phyloP scores from a whole-genome alignment of 2,329 filamentous ascomycete species.

The Hyphodiscus sp. region DNA sequence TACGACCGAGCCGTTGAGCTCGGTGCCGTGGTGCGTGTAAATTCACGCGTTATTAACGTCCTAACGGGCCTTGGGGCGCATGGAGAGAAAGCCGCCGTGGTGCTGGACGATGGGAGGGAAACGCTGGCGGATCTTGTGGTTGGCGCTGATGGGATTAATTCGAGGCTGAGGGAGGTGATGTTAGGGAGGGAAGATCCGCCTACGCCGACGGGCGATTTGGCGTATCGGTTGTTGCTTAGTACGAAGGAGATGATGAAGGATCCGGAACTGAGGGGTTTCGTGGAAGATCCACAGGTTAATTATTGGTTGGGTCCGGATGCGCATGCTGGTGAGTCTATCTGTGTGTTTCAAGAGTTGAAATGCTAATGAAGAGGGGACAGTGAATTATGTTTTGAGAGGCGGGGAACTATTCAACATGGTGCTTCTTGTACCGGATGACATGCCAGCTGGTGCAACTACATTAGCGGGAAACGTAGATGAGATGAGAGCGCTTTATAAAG shows the following conservation, averaged over 20 bases:
- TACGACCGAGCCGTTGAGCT: conserved; percentile 33
- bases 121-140: conserved; percentile 33
- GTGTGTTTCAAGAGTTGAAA: neutral
- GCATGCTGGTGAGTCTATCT: conserved; percentile 34
- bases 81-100: conserved; percentile 19
- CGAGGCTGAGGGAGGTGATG: conserved; percentile 33
- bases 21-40: conserved; percentile 34
- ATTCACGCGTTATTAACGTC: conserved; percentile 33
- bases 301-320: conserved; percentile 42
- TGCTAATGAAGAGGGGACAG: conserved; percentile 14
- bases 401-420: conserved; percentile 41
- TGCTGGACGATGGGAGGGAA: conserved; percentile 24
- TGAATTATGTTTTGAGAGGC: conserved; percentile 40
- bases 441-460: conserved; percentile 31
- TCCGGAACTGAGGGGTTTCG: conserved; percentile 33
- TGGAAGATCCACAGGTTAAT: conserved; percentile 37
- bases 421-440: conserved; percentile 34
- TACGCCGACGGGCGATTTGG: conserved; percentile 38
- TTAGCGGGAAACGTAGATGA: conserved; percentile 36
- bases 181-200: conserved; percentile 41
- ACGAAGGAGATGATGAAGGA: conserved; percentile 37
- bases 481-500: conserved; percentile 35
- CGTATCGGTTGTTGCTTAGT: conserved; percentile 40
- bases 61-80: conserved; percentile 12
- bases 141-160: conserved; percentile 38